Base-by-base conservation (phyloP, 164 flowering plant genomes). In the Saururus chinensis region DNA sequence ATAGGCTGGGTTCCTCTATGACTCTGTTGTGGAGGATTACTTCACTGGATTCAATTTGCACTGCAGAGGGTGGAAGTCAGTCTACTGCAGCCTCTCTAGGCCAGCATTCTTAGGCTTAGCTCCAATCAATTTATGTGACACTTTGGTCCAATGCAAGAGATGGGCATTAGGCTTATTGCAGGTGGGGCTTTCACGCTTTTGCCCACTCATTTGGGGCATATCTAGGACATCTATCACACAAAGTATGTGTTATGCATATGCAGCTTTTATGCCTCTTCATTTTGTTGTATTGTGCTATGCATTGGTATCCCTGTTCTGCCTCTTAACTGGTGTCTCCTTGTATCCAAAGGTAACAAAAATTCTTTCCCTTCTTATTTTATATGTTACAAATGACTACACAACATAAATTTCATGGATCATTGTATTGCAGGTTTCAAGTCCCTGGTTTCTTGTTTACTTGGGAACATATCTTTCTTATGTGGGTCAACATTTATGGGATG, bases 151-250 rank as follows among this genome's bases (percentile, higher is more conserved):
- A n/a, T n/a, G n/a, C n/a, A n/a, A n/a, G n/a, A 45, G 45, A 66
- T 71, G 74, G 74, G 22, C 23, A 23, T 57, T 66, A 51, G 73
- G 73, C n/a, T 62, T 66, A 45, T 51, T 70, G 20, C 55, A 66
- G 57, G 66, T 61, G 40, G 66, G 53, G 26, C 53, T 73, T 49
- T 76, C 79, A 12, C 65, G 51, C 20, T 76, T 52, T 22, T 64
- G 79, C 56, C 76, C 79, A 10, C 61, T 76, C 24, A 70, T 35
- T 5, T 70, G 65, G 49, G 74, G 79, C 17, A 0, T 42, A 26
- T 54, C 54, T 14, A 65, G 51, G 19, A 73, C 59, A 52, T 35
- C 67, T 19, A 54, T 63, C 40, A 62, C 62, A 45, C 67, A 53
- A 35, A 68, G 53, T 13, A 53, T 68, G 67, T 62, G 59, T 53